A percentile compares a stretch with the other conserved stretches of the same genome.
Evolutionary conservation across 2,329 filamentous ascomycete species (phyloP).

Genomic region (Epichloe brachyelytri): DNA sequence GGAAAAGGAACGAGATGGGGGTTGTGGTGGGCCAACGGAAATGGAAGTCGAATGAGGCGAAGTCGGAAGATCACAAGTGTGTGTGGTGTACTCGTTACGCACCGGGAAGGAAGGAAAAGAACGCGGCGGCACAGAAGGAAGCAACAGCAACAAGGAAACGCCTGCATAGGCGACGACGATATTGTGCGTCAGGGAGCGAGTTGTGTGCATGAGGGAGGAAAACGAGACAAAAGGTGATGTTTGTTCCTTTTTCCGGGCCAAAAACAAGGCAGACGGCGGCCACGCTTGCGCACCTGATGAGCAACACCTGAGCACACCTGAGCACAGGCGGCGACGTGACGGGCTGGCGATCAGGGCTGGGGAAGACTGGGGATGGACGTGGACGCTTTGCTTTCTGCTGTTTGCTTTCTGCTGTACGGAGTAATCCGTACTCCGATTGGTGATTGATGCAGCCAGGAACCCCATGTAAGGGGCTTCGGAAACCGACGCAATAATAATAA

Average conservation of each 20-base stretch:
- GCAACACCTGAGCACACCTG: background rate
- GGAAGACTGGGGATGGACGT: too few species aligned
- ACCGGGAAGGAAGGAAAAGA: background rate
- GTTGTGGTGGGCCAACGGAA: background rate
- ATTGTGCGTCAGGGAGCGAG: background rate
- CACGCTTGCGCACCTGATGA: background rate
- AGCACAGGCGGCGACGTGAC: background rate
- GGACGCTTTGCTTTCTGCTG: too few species aligned
- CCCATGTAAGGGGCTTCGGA: background rate
- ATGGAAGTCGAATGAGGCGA: background rate
- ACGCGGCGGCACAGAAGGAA: background rate
- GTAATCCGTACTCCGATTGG: too few species aligned
- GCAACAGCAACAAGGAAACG: background rate
- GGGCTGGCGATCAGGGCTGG: too few species aligned
- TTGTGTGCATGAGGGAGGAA: background rate
- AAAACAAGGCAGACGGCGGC: background rate
- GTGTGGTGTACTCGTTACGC: background rate
- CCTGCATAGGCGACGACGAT: background rate
- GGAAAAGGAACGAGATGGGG: background rate
- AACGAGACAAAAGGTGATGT: background rate
- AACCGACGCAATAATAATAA: background rate
- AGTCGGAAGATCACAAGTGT: background rate
- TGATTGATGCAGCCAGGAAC: too few species aligned
- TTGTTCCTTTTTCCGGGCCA: conserved; percentile 2
- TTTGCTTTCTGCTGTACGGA: too few species aligned